Evolutionary conservation across 2,329 filamentous ascomycete species (phyloP).

Genomic region (Fusarium domesticum): DNA sequence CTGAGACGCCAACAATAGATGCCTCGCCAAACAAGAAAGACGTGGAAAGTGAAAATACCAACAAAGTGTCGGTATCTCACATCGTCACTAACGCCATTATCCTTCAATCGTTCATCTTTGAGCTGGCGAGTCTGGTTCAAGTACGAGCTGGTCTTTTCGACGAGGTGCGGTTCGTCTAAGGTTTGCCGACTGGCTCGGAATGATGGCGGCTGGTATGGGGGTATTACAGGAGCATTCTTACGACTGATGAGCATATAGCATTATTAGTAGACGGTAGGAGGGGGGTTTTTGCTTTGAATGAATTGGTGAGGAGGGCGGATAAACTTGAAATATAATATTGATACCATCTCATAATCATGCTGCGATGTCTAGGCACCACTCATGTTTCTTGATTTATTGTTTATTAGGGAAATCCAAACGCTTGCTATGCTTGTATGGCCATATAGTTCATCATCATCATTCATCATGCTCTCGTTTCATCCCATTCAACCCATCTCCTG

Average conservation of each 20-base stretch:
- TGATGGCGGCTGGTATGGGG: slow-evolving; percentile 1
- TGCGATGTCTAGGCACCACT: slow-evolving; percentile 4
- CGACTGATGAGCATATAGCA: slow-evolving; percentile 24
- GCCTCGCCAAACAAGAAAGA: slow-evolving; percentile 15
- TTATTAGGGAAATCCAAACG: slow-evolving; percentile 10
- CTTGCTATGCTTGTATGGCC: slow-evolving; percentile 13
- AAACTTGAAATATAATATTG: slow-evolving; percentile 7
- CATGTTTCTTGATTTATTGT: slow-evolving; percentile 8
- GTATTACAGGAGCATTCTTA: slow-evolving; percentile 17
- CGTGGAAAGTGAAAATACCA: slow-evolving; percentile 17
- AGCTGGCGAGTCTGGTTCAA: slow-evolving; percentile 72
- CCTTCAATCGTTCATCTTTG: slow-evolving; percentile 75
- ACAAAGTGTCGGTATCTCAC: slow-evolving; percentile 68
- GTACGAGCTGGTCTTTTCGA: slow-evolving; percentile 72
- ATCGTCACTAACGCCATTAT: slow-evolving; percentile 77
- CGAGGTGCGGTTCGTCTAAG: slow-evolving; percentile 61
- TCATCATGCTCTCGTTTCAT: slow-evolving; percentile 46
- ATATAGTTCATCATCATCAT: slow-evolving; percentile 2
- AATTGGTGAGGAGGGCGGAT: slow-evolving; percentile 2
- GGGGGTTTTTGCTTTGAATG: slow-evolving; percentile 19
- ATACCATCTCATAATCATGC: neutral
- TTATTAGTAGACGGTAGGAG: slow-evolving; percentile 17
- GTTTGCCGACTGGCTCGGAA: neutral
- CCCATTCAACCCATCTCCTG: slow-evolving; percentile 83
- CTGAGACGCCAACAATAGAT: slow-evolving; percentile 16